These are phyloP conservation scores for Leccinellum albellum DNA, from an alignment of 768 basidiomycete species.

Conservation along the genomic window DNA sequence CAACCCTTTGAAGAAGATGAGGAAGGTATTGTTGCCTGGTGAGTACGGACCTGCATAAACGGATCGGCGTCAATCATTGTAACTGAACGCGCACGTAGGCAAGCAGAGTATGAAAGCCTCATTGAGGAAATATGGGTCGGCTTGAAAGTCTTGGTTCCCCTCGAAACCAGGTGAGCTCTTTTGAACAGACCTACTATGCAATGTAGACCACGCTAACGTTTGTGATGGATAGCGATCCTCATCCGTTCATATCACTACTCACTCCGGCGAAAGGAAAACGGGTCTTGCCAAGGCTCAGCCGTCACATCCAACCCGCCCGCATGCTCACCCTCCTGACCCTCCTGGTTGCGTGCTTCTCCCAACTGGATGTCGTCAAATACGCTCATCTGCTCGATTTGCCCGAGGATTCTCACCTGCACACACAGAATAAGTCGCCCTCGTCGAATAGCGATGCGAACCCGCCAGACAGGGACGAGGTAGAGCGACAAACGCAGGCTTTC, in stretches of 20 bases:
- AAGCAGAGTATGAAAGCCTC: slow-evolving; percentile 50
- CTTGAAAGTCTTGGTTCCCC: slow-evolving; percentile 81
- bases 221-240: slow-evolving; percentile 64
- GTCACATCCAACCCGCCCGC: slow-evolving; percentile 73
- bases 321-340: slow-evolving; percentile 88
- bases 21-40: slow-evolving; percentile 46
- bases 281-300: slow-evolving; percentile 82
- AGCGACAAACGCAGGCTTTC: slow-evolving; percentile 89
- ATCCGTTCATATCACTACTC: slow-evolving; percentile 94
- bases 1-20: slow-evolving; percentile 59
- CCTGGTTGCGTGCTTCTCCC: slow-evolving; percentile 89
- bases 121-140: slow-evolving; percentile 77
- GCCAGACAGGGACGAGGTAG: slow-evolving; percentile 61
- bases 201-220: not conserved
- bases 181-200: not conserved
- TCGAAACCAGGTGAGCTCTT: slow-evolving; percentile 77
- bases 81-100: slow-evolving; percentile 39
- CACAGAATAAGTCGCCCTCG: slow-evolving; percentile 19
- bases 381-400: slow-evolving; percentile 68
- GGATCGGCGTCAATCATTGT: not conserved
- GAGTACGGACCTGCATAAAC: slow-evolving; percentile 13
- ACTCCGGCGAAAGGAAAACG: slow-evolving; percentile 89
- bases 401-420: slow-evolving; percentile 46
- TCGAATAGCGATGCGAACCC: slow-evolving; percentile 10
- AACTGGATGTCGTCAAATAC: slow-evolving; percentile 85